Evolutionary conservation across 345 rosid species (phyloP), one percentile per base, ranked within the genome.

Genomic region (Cardamine occulta): DNA sequence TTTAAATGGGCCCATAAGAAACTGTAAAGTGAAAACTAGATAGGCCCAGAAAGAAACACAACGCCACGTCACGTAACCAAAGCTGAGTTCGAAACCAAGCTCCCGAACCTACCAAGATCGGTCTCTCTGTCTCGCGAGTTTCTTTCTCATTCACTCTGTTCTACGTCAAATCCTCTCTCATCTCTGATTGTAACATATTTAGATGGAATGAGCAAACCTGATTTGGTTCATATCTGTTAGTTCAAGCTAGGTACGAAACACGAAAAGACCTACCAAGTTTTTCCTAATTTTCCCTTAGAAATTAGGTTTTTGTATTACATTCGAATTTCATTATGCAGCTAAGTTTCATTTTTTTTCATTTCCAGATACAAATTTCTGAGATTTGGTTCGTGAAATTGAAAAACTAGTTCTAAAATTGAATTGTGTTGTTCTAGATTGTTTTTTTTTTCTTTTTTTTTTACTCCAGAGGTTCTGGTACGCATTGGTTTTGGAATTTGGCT

Each of bases 41-140:
- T 2, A 2, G 19, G 40, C 8, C 13, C 5, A 21, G 23, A 21
- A 17, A 21, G 5, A 47, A 48, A 31, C 11, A 49, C 49, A 23
- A 61, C 29, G 68, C 59, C 77, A 73, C 76, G 70, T 73, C 63
- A 63, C 63, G 34, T 53, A 40, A 14, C 4, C 54, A 1, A 23
- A 32, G 17, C 23, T 11, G 17, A 24, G 49, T 29, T 42, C 49
- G 75, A 17, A 60, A 51, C 65, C 19, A 18, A 70, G 14, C 52
- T 55, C 64, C 55, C 5, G 62, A 58, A 47, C 54, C 63, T 55
- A 65, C 65, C 51, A 23, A 65, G 58, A 15, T 65, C 39, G 45
- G 55, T 74, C 66, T 57, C 21, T 51, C 14, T 29, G 42, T 53
- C 57, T 45, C 47, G 29, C 76, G 40, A 52, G 14, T 34, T 65